A percentile compares a stretch with the other conserved stretches of the same genome.
Conservation (phyloP, 805 yeast genomes). For the Candida taoyuanica region DNA sequence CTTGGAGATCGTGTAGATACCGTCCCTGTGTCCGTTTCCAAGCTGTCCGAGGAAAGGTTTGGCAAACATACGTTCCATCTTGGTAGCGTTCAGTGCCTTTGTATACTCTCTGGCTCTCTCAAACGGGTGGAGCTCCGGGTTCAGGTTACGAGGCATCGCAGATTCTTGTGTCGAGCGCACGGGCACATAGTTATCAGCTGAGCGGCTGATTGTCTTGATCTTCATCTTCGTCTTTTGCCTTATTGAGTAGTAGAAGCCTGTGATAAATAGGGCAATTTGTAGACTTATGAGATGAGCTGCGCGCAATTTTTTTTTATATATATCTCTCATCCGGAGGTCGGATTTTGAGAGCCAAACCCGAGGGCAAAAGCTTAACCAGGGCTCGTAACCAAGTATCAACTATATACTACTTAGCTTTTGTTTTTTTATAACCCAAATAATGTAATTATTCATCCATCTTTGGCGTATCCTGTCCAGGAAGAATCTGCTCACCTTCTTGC, state of each 20-base stretch:
- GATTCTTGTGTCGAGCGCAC: slow-evolving; percentile 87
- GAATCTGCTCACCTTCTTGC: slow-evolving; percentile 12
- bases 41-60: slow-evolving; percentile 94
- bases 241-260: too few relatives aligned
- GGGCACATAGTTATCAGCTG: slow-evolving; percentile 89
- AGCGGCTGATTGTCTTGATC: slow-evolving; percentile 41
- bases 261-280: too few relatives aligned
- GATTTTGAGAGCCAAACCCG: too few relatives aligned
- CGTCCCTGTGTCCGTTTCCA: slow-evolving; percentile 94
- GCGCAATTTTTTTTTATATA: background rate
- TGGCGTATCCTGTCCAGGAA: slow-evolving; percentile 6
- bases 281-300: background rate
- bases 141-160: slow-evolving; percentile 79
- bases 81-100: slow-evolving; percentile 90
- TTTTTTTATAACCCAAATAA: too few relatives aligned
- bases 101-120: slow-evolving; percentile 97
- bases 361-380: too few relatives aligned
- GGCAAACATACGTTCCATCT: slow-evolving; percentile 94
- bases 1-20: slow-evolving; percentile 83
- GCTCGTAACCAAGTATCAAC: too few relatives aligned
- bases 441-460: background rate
- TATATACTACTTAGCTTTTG: too few relatives aligned
- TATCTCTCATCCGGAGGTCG: too few relatives aligned
- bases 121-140: slow-evolving; percentile 94
- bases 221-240: slow-evolving; percentile 14